phyloP scores from a whole-genome alignment of 306 rosid species.

The Datisca glomerata region DNA sequence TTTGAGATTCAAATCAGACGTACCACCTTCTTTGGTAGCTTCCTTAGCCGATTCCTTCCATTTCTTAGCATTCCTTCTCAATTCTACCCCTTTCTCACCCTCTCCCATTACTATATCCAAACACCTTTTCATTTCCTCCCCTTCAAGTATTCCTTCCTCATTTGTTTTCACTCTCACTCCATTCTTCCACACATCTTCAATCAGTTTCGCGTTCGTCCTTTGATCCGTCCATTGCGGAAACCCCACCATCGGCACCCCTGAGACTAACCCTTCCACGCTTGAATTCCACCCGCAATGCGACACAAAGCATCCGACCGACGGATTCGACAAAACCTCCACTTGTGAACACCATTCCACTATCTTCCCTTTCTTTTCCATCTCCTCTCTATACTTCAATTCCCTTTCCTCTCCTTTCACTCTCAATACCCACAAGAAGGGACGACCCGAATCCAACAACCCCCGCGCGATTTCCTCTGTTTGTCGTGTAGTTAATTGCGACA shows the following conservation, averaged over 20 bases:
- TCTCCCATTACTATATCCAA: conserved; percentile 36
- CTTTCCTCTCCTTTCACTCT: conserved; percentile 9
- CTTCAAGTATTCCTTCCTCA: conserved; percentile 21
- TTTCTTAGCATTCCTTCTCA: conserved; percentile 26
- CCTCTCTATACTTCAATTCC: conserved; percentile 8
- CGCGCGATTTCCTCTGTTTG: conserved; percentile 52
- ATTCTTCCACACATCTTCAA: conserved; percentile 30
- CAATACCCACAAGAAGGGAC: conserved; percentile 47
- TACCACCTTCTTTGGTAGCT: conserved; percentile 31
- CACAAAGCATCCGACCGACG: conserved; percentile 36
- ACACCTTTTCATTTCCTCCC: conserved; percentile 32
- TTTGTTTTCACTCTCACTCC: conserved; percentile 31
- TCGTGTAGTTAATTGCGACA: conserved; percentile 13
- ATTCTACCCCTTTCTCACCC: conserved; percentile 18
- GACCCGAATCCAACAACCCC: conserved; percentile 30
- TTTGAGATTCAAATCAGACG: conserved; percentile 20
- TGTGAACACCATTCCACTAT: conserved; percentile 48
- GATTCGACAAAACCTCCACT: conserved; percentile 35
- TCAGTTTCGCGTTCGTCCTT: conserved; percentile 34
- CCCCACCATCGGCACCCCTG: conserved; percentile 40
- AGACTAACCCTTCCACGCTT: conserved; percentile 25
- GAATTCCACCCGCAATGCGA: conserved; percentile 62
- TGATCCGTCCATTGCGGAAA: conserved; percentile 50
- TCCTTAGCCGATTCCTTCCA: conserved; percentile 30
- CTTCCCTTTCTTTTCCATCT: conserved; percentile 26